Conservation (phyloP, 2,329 filamentous ascomycete species). For the Coniochaeta hoffmannii region DNA sequence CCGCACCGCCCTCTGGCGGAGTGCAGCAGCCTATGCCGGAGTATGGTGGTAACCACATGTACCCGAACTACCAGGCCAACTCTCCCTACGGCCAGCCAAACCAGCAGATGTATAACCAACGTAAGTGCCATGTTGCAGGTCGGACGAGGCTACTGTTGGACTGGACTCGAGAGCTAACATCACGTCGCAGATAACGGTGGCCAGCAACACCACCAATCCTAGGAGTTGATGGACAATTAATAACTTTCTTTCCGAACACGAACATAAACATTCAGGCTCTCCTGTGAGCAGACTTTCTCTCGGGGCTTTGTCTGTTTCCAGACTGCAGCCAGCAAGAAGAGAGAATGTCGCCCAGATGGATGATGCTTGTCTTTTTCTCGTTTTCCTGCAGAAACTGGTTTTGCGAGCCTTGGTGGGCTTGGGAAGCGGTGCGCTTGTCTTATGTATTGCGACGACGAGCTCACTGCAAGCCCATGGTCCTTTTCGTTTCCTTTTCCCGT, state of each 20-base stretch:
- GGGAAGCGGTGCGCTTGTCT: background rate
- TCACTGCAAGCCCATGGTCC: background rate
- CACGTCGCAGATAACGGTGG: constrained; percentile 20
- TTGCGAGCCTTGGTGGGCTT: background rate
- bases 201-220: constrained; percentile 11
- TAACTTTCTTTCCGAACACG: background rate
- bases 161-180: constrained; percentile 4
- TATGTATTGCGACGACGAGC: background rate
- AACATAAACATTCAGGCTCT: background rate
- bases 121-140: constrained; percentile 26
- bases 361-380: background rate
- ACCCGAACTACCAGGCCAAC: constrained; percentile 49
- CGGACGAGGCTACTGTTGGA: background rate
- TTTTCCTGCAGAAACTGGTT: background rate
- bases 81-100: constrained; percentile 51
- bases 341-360: background rate
- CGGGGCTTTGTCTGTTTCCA: background rate
- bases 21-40: constrained; percentile 49
- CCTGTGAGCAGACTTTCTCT: background rate
- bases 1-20: constrained; percentile 48
- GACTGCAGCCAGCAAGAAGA: background rate
- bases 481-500: background rate
- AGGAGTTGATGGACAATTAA: background rate
- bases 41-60: constrained; percentile 48
- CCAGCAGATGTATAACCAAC: constrained; percentile 54